Evolutionary conservation across 306 rosid species (phyloP), one percentile per base, ranked within the genome.

Genomic region (Quercus berberidifolia): DNA sequence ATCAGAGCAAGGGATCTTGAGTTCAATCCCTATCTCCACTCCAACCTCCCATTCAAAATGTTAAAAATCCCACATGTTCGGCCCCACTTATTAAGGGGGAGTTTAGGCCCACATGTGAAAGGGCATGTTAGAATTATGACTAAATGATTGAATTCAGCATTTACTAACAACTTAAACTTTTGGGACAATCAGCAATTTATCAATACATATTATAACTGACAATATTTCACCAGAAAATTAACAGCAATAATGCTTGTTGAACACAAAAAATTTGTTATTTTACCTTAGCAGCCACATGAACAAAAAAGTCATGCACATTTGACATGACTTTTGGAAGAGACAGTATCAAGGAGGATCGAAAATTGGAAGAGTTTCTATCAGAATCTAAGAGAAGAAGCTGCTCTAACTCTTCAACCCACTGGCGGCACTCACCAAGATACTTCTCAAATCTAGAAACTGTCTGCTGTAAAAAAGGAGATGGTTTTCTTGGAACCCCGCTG

Each of bases 221-320:
- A 63, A 5, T 1, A 28, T 63, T 63, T 15, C 41, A 63, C 69
- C 10, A 15, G 4, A 14, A 4, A 63, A 63, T 23, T 49, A 5
- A 59, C 14, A 14, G 10, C 17, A 28, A 63, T 38, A 21, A 73
- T 43, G 51, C 49, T 55, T 55, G 52, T 55, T 63, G 56, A 43
- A 76, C 49, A 78, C 70, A 60, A 54, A 12, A 73, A 31, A 75
- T 17, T n/a, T 51, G 11, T 21, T 78, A 86, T 25, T 74, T 74
- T 85, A 96, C 99, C 99, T 91, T 93, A 31, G 98, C 93, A 78
- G 98, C 99, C 79, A 93, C 98, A 1, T 96, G 97, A 87, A 96
- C 92, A 79, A 96, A 96, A 86, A 90, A 96, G 72, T 89, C 98
- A 15, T 96, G 98, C 87, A 96, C 93, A 82, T 96, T 96, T 82